Percentiles rank a stretch among this genome's conserved stretches.
Evolutionary conservation across 352 stramenopile species (phyloP).

Genomic region (Phytophthora ramorum): DNA sequence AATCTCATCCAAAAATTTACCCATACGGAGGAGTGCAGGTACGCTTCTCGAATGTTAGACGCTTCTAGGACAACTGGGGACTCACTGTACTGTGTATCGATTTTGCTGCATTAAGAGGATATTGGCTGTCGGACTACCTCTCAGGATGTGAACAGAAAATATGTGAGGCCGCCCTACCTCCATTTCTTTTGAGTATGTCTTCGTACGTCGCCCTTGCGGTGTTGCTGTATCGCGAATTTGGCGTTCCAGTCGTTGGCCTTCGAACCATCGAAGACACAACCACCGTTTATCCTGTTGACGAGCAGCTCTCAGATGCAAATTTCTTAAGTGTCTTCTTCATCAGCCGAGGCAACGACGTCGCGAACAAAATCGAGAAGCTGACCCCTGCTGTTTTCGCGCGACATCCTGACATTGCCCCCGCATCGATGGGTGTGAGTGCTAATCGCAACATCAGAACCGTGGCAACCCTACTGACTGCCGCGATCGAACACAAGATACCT

Average conservation of each 20-base stretch:
- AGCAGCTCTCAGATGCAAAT: slow-evolving; percentile 47
- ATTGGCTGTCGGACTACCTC: slow-evolving; percentile 75
- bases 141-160: slow-evolving; percentile 62
- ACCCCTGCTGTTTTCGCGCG: slow-evolving; percentile 48
- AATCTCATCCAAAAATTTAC: slow-evolving; percentile 76
- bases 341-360: slow-evolving; percentile 50
- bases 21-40: slow-evolving; percentile 52
- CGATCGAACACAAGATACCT: slow-evolving; percentile 41
- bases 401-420: slow-evolving; percentile 60
- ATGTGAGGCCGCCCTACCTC: slow-evolving; percentile 60
- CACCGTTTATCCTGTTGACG: slow-evolving; percentile 58
- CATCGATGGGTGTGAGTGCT: slow-evolving; percentile 29
- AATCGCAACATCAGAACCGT: slow-evolving; percentile 51
- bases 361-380: slow-evolving; percentile 67
- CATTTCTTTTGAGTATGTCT: slow-evolving; percentile 58
- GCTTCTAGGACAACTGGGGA: not conserved
- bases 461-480: slow-evolving; percentile 34
- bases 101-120: slow-evolving; percentile 34
- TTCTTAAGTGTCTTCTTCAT: slow-evolving; percentile 77
- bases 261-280: slow-evolving; percentile 62
- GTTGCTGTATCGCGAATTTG: slow-evolving; percentile 74
- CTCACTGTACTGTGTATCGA: not conserved
- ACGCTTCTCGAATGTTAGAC: not conserved
- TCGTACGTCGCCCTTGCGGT: slow-evolving; percentile 58
- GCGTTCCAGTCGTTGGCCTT: slow-evolving; percentile 59